These are phyloP conservation scores for Saturnispora saitoi DNA, from an alignment of 805 yeast species.

Conservation along the genomic window DNA sequence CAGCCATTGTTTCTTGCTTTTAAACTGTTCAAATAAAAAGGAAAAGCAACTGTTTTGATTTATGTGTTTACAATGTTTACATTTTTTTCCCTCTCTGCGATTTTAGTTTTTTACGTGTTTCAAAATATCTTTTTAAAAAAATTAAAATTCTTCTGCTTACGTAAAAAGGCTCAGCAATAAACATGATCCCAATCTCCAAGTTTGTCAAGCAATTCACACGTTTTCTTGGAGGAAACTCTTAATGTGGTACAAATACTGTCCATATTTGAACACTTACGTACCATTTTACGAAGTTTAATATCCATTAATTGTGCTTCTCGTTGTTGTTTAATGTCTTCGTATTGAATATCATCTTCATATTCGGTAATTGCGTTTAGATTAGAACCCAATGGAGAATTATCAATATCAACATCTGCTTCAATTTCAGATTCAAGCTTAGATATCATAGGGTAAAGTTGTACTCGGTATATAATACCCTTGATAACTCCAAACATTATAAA, in stretches of 20 bases:
- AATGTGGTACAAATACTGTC: slow-evolving; percentile 1
- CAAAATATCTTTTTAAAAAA: not conserved
- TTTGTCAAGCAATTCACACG: not conserved
- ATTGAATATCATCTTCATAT: not conserved
- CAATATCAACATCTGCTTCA: not conserved
- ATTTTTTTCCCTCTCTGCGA: not conserved
- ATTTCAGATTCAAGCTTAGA: slow-evolving; percentile 1
- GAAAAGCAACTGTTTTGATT: not conserved
- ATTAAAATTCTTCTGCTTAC: not conserved
- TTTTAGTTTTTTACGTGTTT: not conserved
- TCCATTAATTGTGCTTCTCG: not conserved
- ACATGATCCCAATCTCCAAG: slow-evolving; percentile 6
- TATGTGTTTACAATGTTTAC: not conserved
- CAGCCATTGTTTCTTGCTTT: not conserved
- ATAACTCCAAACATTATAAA: slow-evolving; percentile 82
- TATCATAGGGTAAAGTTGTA: slow-evolving; percentile 61
- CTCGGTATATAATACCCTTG: slow-evolving; percentile 73
- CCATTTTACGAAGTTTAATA: not conserved
- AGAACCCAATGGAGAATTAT: not conserved
- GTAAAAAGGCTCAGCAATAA: slow-evolving; percentile 2
- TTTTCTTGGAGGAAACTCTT: not conserved
- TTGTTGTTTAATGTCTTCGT: not conserved
- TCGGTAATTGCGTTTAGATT: slow-evolving; percentile 1
- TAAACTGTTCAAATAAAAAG: not conserved
- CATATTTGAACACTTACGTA: not conserved